Evolutionary conservation across 2,329 filamentous ascomycete genomes (phyloP).

Genomic region (Beauveria varroae): DNA sequence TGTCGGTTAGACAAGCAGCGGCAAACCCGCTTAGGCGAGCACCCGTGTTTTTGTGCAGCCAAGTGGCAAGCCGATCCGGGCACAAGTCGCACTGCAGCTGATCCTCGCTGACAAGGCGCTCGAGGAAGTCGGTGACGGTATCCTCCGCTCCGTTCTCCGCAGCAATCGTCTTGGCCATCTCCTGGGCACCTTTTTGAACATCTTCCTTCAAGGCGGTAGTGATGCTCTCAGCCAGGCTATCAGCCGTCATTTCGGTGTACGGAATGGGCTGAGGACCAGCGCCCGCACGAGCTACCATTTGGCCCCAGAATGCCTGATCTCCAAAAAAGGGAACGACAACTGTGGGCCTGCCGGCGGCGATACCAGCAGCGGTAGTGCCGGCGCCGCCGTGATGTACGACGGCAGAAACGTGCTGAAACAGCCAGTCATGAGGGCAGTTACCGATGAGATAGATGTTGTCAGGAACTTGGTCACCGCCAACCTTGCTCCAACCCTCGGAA

Average conservation of each 20-base stretch:
- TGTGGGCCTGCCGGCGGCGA: constrained; percentile 52
- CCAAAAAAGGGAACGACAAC: constrained; percentile 63
- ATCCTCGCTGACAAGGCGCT: constrained; percentile 42
- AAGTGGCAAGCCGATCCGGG: constrained; percentile 51
- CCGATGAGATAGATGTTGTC: constrained; percentile 53
- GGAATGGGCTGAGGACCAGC: constrained; percentile 53
- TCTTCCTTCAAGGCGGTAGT: constrained; percentile 41
- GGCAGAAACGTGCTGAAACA: constrained; percentile 50
- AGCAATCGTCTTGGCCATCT: constrained; percentile 45
- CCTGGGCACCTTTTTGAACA: constrained; percentile 28
- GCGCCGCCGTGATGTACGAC: constrained; percentile 60
- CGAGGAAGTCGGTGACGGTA: constrained; percentile 47
- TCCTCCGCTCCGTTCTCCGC: constrained; percentile 46
- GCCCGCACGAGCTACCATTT: constrained; percentile 53
- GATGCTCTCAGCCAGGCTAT: constrained; percentile 48
- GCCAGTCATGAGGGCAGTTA: constrained; percentile 61
- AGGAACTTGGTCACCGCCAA: constrained; percentile 41
- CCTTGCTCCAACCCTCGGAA: constrained; percentile 57
- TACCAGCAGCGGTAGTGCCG: constrained; percentile 56
- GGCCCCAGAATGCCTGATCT: constrained; percentile 59
- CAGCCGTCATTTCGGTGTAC: constrained; percentile 48
- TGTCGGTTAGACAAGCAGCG: constrained; percentile 47
- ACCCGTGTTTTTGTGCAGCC: constrained; percentile 52
- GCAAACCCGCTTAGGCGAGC: constrained; percentile 55
- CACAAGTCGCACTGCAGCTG: constrained; percentile 50